Percentiles rank a stretch among this genome's conserved stretches.
Conservation (phyloP, 1,139 yeast genomes). For the Geotrichum restrictum region DNA sequence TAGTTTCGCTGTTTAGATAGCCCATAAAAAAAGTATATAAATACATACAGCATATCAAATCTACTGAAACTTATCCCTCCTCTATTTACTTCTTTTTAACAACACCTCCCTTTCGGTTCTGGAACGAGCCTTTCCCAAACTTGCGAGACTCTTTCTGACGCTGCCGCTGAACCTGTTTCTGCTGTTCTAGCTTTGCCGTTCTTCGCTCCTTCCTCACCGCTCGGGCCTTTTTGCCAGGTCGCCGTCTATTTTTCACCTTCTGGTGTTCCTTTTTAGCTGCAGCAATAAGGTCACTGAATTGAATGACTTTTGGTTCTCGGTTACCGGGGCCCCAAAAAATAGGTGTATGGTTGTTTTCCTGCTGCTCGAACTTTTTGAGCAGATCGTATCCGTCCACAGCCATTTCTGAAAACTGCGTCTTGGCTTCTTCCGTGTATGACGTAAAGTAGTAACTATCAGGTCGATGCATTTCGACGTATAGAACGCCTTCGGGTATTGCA, state of each 20-base stretch:
- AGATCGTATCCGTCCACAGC: constrained; percentile 31
- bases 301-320: constrained; percentile 29
- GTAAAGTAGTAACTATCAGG: constrained; percentile 23
- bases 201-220: constrained; percentile 18
- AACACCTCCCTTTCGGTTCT: not conserved
- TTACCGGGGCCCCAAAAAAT: constrained; percentile 24
- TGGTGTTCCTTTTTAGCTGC: constrained; percentile 25
- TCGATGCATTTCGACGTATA: constrained; percentile 20
- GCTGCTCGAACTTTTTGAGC: constrained; percentile 11
- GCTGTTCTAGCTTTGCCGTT: constrained; percentile 13
- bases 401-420: constrained; percentile 17
- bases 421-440: constrained; percentile 8
- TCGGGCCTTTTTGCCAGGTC: constrained; percentile 38
- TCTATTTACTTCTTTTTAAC: not conserved
- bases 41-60: not conserved
- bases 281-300: constrained; percentile 30
- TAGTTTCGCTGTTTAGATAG: constrained; percentile 9
- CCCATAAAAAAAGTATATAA: not conserved
- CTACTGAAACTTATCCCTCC: no score
- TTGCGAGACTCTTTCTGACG: constrained; percentile 12
- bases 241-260: constrained; percentile 22
- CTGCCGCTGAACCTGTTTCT: constrained; percentile 18
- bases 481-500: constrained; percentile 23
- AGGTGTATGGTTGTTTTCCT: not conserved
- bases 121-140: not conserved